Conservation (phyloP, 352 stramenopile species). For the Halophytophthora batemanensis region DNA sequence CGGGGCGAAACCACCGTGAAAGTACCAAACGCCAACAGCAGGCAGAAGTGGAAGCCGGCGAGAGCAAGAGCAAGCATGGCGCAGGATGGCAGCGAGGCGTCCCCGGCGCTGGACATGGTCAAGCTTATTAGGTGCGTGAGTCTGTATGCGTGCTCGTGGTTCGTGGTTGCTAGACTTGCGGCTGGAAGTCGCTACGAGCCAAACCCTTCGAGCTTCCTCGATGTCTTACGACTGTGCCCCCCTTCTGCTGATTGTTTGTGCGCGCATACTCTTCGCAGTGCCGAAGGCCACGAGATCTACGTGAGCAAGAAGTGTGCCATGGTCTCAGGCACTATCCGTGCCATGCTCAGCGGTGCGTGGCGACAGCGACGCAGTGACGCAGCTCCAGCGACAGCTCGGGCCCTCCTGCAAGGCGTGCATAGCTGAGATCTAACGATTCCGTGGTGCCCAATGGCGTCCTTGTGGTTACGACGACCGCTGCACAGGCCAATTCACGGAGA, state of each 20-base stretch:
- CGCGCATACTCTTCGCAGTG: conserved; percentile 41
- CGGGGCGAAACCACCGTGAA: neutral
- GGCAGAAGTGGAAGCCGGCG: too few species aligned
- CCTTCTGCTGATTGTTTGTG: conserved; percentile 6
- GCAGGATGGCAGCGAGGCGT: conserved; percentile 39
- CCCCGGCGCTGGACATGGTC: conserved; percentile 59
- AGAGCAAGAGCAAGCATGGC: conserved; percentile 33
- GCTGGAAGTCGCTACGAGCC: conserved; percentile 1
- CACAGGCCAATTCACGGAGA: conserved; percentile 89
- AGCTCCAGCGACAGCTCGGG: too few species aligned
- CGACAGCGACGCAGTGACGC: neutral
- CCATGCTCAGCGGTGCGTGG: conserved; percentile 93
- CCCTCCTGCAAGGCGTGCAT: too few species aligned
- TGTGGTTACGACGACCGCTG: neutral
- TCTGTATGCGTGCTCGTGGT: neutral
- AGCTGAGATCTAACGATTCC: too few species aligned
- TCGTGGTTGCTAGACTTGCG: neutral
- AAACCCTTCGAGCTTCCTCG: neutral
- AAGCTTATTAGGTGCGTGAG: conserved; percentile 70
- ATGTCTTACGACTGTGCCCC: conserved; percentile 5
- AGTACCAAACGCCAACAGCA: neutral
- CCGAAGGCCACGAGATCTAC: conserved; percentile 95
- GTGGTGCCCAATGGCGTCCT: too few species aligned
- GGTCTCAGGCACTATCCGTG: conserved; percentile 95
- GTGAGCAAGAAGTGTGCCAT: conserved; percentile 92